Evolutionary conservation across 768 basidiomycete species (phyloP), one percentile per base, ranked within the genome.

Genomic region (Psilocybe azurescens): DNA sequence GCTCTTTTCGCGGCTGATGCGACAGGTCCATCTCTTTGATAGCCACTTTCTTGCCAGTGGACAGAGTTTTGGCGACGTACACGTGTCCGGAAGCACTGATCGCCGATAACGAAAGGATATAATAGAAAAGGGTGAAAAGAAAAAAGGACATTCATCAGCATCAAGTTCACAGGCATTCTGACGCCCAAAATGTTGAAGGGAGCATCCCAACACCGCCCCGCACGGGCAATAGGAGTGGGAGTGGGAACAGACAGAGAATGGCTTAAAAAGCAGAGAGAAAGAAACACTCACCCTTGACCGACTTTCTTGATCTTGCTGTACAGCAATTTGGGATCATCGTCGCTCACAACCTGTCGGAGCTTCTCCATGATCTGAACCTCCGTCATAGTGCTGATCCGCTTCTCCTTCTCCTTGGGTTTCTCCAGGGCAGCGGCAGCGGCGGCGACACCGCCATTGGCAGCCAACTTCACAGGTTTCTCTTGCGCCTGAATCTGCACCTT

Each of bases 361-460:
- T 97, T 97, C 73, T 96, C 94, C 96, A 98, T 97, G 69, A 99
- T 96, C 79, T 99, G 97, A 53, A 90, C 91, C 77, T 99, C 97
- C 53, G 91, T 92, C 93, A 99, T 94, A 41, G 95, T 93, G 65
- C 93, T 95, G 69, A 98, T 97, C 63, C 97, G 84, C 77, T 94
- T 91, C 75, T 96, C 88, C 76, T 92, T 89, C 72, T 93, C 87
- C 74, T 90, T 91, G 58, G 88, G 84, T 74, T 86, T 89, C 72
- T 91, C 84, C 63, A 90, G 79, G 38, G 90, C 89, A 13, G 93
- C 90, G 1, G 89, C 89, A 0, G 90, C 89, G 1, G 89, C 86
- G 1, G 82, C 82, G 8, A 83, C 80, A 14, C 78, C 80, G 2
- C 78, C 73, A 48, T 75, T 76, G 16, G 69, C 61, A 49, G 79